Base-by-base conservation (phyloP, 148 eudicot species). In the Rhododendron ovatum region DNA sequence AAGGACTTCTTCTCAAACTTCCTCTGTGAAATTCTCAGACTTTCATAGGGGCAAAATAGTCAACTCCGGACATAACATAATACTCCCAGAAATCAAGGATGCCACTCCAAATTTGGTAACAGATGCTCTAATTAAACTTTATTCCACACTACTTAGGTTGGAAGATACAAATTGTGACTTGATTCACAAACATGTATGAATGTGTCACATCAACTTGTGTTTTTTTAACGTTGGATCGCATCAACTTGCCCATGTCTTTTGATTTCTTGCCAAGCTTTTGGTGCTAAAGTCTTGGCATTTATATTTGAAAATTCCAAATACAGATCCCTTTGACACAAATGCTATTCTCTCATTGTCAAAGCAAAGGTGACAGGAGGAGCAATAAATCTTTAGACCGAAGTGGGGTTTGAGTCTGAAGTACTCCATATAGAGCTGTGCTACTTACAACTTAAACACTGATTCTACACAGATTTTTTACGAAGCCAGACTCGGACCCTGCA, bases 401-500 rank as follows among this genome's bases (percentile, higher is more conserved):
- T 74, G 78, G 78, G 78, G 5, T 69, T 26, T 20, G 65, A 59
- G 65, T 59, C 26, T 5, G 22, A 6, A 59, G 65, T 59, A 69
- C 45, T 6, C 45, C 7, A 5, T 11, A 69, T 69, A 11, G 20
- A 55, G 18, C 7, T 55, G 7, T 55, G 61, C 61, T 17, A 55
- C 61, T 3, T 17, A 17, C 61, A 55, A 55, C 24, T 53, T 53
- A 53, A 53, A 53, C 57, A 53, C 57, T 2, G 4, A 53, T 14
- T 13, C 4, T 13, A 15, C 57, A 15, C 5, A 15, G 2, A 53
- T 53, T 13, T 53, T 9, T 13, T 3, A 53, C 1, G 1, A 3
- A 15, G 18, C 18, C 4, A 1, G 5, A 0, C 1, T 3, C 2
- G 18, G 18, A 0, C 0, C 1, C 0, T 47, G 10, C 12, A 47